Conservation (phyloP, 2,329 filamentous ascomycete genomes). For the Zymoseptoria passerinii region DNA sequence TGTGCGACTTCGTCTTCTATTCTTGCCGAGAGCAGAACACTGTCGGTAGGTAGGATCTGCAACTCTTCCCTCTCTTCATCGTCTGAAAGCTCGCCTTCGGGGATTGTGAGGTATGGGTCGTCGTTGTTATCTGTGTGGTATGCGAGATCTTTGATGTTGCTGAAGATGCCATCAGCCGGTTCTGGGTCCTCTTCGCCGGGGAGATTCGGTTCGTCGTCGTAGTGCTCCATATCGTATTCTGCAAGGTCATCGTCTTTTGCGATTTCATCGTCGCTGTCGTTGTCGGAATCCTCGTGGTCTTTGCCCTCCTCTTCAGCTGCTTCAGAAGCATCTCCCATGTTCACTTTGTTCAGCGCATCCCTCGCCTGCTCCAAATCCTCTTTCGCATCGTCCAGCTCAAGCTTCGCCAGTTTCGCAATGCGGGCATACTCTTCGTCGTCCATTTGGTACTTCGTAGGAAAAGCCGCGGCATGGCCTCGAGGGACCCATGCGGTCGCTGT, state of each 20-base stretch:
- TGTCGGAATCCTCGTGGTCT: slow-evolving; percentile 32
- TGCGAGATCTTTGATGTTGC: slow-evolving; percentile 84
- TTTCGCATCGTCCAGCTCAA: slow-evolving; percentile 82
- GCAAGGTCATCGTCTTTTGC: slow-evolving; percentile 72
- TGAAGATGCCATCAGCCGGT: slow-evolving; percentile 62
- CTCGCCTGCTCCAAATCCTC: slow-evolving; percentile 71
- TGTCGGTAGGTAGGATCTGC: slow-evolving; percentile 86
- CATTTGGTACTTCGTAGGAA: slow-evolving; percentile 43
- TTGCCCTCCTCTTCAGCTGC: slow-evolving; percentile 47
- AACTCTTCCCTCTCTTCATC: slow-evolving; percentile 89
- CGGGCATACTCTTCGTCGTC: slow-evolving; percentile 45
- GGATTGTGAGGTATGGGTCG: slow-evolving; percentile 91
- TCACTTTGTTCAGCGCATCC: slow-evolving; percentile 30
- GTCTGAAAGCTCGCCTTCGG: slow-evolving; percentile 56
- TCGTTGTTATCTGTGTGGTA: slow-evolving; percentile 93
- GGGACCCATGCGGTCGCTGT: slow-evolving; percentile 47
- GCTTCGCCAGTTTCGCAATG: slow-evolving; percentile 44
- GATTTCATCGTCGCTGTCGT: slow-evolving; percentile 18
- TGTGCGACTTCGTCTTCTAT: slow-evolving; percentile 96
- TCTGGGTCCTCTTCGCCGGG: slow-evolving; percentile 53
- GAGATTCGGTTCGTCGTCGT: slow-evolving; percentile 60
- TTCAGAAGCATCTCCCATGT: slow-evolving; percentile 56
- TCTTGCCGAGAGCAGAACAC: slow-evolving; percentile 83
- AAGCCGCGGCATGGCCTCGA: slow-evolving; percentile 43
- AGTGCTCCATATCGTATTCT: slow-evolving; percentile 93